Conservation (phyloP, 805 yeast species). For the Metschnikowia similis region DNA sequence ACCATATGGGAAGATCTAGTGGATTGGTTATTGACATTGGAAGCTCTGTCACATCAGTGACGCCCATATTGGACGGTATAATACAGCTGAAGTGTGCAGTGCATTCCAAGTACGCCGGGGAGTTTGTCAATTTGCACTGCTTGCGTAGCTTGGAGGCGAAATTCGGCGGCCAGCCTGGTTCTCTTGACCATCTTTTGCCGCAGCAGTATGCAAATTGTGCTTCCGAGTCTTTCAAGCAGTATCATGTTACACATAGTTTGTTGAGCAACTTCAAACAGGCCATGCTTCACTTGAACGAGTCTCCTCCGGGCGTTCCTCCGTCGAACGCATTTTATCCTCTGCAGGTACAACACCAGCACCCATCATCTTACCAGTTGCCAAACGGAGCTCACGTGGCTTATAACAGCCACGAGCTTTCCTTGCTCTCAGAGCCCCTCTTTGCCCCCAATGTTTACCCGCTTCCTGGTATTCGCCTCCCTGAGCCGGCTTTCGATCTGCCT, state of each 20-base stretch:
- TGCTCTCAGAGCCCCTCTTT: conserved; percentile 65
- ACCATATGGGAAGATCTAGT: conserved; percentile 72
- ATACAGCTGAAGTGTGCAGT: conserved; percentile 61
- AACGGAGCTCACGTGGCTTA: conserved; percentile 41
- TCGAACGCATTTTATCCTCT: conserved; percentile 16
- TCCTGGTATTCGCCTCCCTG: conserved; percentile 29
- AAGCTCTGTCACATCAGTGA: conserved; percentile 60
- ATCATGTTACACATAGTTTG: conserved; percentile 31
- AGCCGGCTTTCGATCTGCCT: conserved; percentile 41
- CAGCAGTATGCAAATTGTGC: conserved; percentile 2
- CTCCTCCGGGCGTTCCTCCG: conserved; percentile 16
- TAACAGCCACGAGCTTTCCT: conserved; percentile 42
- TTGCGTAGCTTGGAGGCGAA: conserved; percentile 40
- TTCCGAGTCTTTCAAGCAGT: conserved; percentile 31
- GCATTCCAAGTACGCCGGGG: conserved; percentile 78
- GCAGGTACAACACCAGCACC: conserved; percentile 20
- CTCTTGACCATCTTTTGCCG: conserved; percentile 15
- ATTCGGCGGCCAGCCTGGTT: conserved; percentile 18
- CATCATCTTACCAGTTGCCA: conserved; percentile 51
- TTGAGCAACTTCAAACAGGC: conserved; percentile 34
- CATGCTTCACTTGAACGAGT: conserved; percentile 24
- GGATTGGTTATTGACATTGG: conserved; percentile 84
- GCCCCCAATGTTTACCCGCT: conserved; percentile 54
- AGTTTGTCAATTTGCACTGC: conserved; percentile 67
- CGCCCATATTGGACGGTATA: conserved; percentile 75